A percentile compares a stretch with the other conserved stretches of the same genome.
Conservation (phyloP, 306 rosid species). For the Morella rubra region DNA sequence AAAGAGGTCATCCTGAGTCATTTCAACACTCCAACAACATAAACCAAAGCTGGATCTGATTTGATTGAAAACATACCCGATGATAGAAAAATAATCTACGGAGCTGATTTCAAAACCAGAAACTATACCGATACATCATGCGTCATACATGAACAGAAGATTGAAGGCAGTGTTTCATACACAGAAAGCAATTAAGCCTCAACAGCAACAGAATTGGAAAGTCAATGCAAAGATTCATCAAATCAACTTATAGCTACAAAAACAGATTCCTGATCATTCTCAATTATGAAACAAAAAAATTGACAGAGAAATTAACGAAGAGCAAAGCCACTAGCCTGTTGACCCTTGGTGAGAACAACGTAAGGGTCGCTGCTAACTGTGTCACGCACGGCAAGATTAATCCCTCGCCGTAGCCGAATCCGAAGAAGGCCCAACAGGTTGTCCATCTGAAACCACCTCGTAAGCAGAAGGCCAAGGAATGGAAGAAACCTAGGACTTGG, state of each 20-base stretch:
- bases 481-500: background rate
- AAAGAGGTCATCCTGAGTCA: too few relatives aligned
- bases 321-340: slow-evolving; percentile 43
- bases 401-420: slow-evolving; percentile 60
- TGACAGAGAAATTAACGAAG: background rate
- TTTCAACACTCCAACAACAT: too few relatives aligned
- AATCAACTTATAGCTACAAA: background rate
- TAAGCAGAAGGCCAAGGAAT: background rate
- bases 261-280: too few relatives aligned
- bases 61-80: background rate
- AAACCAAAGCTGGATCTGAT: background rate
- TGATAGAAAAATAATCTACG: background rate
- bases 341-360: slow-evolving; percentile 45
- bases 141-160: too few relatives aligned
- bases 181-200: too few relatives aligned
- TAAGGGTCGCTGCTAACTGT: slow-evolving; percentile 73
- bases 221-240: too few relatives aligned
- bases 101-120: too few relatives aligned
- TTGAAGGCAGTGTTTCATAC: too few relatives aligned
- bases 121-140: too few relatives aligned
- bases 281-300: background rate
- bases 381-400: slow-evolving; percentile 75
- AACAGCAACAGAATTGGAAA: too few relatives aligned
- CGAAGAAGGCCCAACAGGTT: slow-evolving; percentile 62
- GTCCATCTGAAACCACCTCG: slow-evolving; percentile 35